Evolutionary conservation across 306 rosid species (phyloP), one percentile per base, ranked within the genome.

Genomic region (Rubus parviflorus): DNA sequence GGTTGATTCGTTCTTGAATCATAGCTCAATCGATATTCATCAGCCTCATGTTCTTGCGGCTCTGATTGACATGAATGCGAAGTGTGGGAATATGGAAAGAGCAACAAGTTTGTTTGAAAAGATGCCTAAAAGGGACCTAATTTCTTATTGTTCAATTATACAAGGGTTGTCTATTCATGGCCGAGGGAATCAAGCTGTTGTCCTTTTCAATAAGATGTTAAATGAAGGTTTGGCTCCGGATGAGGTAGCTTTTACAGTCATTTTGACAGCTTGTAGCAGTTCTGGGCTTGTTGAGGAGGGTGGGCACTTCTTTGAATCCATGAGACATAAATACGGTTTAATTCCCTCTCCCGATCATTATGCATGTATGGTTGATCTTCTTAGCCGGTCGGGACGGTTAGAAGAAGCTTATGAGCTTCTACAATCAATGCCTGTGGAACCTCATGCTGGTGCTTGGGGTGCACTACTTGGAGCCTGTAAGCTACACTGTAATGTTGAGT

Each of bases 121-220:
- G 60, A 88, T 78, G 87, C 86, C 86, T 54, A 77, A 76, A 17
- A 85, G 73, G 11, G 94, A 89, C 80, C 3, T 90, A 8, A 80
- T 90, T 45, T 80, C 86, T 6, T 93, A 89, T 81, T 90, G 97
- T 85, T 85, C 94, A 4, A 80, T 89, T 88, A 88, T 89, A 40
- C 94, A 90, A 70, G 97, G 94, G 68, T 74, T 90, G 65, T 93
- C 97, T 8, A 77, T 90, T 78, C 97, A 89, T 46, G 96, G 96
- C 51, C 78, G 38, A 35, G 94, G 91, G 14, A 53, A 67, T 45
- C 88, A 90, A 51, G 96, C 92, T 0, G 81, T 89, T 57, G 62
- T 19, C 41, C 83, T 93, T 67, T 93, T 93, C 81, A 76, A 85
- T 70, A 88, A 77, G 79, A 90, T 93, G 97, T 74, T 87, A 67